Base-by-base conservation (phyloP, 805 yeast genomes). In the Wickerhamomyces queroliae region DNA sequence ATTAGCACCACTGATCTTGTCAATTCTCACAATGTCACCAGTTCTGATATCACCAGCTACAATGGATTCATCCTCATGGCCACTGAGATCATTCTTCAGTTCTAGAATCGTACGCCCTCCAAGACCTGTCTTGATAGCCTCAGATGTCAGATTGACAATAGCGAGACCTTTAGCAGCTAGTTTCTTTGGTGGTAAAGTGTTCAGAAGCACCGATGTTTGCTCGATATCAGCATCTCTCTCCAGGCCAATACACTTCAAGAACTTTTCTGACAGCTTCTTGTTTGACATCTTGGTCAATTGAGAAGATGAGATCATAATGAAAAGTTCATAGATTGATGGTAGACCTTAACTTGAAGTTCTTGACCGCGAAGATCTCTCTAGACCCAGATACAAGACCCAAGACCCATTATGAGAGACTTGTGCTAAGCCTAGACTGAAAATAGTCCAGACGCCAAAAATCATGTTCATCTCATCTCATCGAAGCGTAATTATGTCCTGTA, bases 131-230 rank as follows among this genome's bases (percentile, higher is more conserved):
- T 83, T 67, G 2, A 84, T 61, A 40, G 78, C 76, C n/a, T 71
- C 70, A 12, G 83, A 63, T 0, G 63, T 56, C 35, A 91, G 64
- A 57, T 89, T 85, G 35, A 79, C 58, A 5, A 87, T 66, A 0
- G 97, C 97, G 20, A 85, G 64, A 0, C 96, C 97, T 38, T 75
- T 69, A 10, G 66, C 61, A 0, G 83, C 83, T n/a, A 91, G 66
- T 40, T 70, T 69, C 53, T 82, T 81, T 1, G 89, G 78, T 1
- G 91, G 63, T 11, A 74, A 58, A 0, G 72, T 48, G 2, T 69
- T 48, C 15, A 82, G 52, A 5, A 80, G 75, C 13, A 16, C 6
- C 70, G 48, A 40, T 2, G 56, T 50, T 40, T 53, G 56, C 21
- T 45, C 45, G 3, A 49, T 37, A 34, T 53, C 58, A 3, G 58